A percentile compares a stretch with the other conserved stretches of the same genome.
Conservation (phyloP, 495 filamentous ascomycete genomes). For the Annulohypoxylon maeteangense region DNA sequence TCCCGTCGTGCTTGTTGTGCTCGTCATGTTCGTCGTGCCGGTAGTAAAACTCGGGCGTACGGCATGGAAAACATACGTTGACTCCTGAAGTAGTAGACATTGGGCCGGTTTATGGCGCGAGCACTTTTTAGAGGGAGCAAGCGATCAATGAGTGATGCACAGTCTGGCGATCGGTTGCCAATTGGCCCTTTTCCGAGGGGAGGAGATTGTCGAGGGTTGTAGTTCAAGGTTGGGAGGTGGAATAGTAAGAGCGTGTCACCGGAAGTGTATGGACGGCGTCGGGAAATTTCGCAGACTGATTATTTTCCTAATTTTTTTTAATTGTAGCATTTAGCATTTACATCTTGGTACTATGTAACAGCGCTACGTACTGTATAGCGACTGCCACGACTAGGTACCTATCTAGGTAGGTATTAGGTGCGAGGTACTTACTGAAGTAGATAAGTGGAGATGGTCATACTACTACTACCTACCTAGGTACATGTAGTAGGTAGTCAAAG, state of each 20-base stretch:
- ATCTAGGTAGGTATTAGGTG: background rate
- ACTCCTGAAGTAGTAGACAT: slow-evolving; percentile 69
- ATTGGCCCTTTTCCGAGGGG: slow-evolving; percentile 41
- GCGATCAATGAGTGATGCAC: slow-evolving; percentile 38
- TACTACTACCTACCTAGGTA: background rate
- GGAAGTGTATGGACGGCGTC: slow-evolving; percentile 34
- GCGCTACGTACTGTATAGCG: background rate
- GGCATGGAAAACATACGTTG: slow-evolving; percentile 64
- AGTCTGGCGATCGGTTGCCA: slow-evolving; percentile 39
- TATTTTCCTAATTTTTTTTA: slow-evolving; percentile 31
- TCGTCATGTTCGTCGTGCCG: background rate
- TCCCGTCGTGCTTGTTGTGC: slow-evolving; percentile 1
- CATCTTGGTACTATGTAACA: background rate
- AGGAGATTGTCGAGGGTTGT: slow-evolving; percentile 38
- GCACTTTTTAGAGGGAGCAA: slow-evolving; percentile 20
- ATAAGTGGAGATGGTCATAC: slow-evolving; percentile 1
- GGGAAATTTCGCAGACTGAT: slow-evolving; percentile 46
- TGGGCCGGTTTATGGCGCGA: slow-evolving; percentile 44
- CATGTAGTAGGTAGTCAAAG: background rate
- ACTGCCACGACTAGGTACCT: background rate
- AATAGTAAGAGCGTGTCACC: slow-evolving; percentile 30
- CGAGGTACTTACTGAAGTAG: slow-evolving; percentile 18
- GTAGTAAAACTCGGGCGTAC: slow-evolving; percentile 23
- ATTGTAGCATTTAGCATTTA: background rate
- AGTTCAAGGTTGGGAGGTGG: slow-evolving; percentile 22